Conservation (phyloP, 1,284 basidiomycete genomes). For the Wolfiporia cocos region DNA sequence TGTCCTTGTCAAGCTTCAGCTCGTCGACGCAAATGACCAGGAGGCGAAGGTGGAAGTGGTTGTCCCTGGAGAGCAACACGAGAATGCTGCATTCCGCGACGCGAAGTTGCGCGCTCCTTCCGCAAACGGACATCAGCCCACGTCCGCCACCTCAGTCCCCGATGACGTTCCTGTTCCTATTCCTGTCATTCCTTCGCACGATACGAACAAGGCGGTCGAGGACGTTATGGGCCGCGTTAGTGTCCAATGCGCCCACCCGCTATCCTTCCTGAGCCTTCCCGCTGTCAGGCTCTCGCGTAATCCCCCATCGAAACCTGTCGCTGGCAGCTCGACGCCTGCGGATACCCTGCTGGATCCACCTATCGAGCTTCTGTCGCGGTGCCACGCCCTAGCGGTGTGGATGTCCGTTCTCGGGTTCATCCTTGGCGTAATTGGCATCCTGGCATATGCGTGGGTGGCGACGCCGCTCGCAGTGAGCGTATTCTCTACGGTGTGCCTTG, state of each 20-base stretch:
- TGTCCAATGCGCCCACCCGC: constrained; percentile 1
- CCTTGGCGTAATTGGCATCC: constrained; percentile 27
- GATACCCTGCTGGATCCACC: constrained; percentile 18
- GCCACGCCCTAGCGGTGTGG: constrained; percentile 26
- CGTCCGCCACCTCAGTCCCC: not conserved
- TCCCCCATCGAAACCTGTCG: not conserved
- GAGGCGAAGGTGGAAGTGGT: constrained; percentile 8
- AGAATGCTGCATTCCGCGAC: not conserved
- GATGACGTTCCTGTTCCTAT: no score
- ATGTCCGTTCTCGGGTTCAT: constrained; percentile 28
- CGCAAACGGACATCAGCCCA: not conserved
- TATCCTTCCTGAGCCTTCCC: not conserved
- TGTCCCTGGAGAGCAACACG: not conserved
- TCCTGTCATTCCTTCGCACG: not conserved
- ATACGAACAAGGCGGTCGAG: not conserved
- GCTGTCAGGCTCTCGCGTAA: not conserved
- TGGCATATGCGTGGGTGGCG: constrained; percentile 29
- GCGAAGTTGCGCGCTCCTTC: not conserved
- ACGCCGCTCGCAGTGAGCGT: constrained; percentile 25
- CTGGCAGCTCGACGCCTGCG: not conserved
- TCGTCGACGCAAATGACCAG: constrained; percentile 21
- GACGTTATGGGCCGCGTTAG: constrained; percentile 3
- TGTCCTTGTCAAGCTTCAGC: constrained; percentile 27
- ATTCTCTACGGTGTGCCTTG: constrained; percentile 27
- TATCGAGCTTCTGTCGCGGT: constrained; percentile 25